Evolutionary conservation across 2,329 filamentous ascomycete genomes (phyloP), one percentile per base, ranked within the genome.

Genomic region (Ceratocystis smalleyi): DNA sequence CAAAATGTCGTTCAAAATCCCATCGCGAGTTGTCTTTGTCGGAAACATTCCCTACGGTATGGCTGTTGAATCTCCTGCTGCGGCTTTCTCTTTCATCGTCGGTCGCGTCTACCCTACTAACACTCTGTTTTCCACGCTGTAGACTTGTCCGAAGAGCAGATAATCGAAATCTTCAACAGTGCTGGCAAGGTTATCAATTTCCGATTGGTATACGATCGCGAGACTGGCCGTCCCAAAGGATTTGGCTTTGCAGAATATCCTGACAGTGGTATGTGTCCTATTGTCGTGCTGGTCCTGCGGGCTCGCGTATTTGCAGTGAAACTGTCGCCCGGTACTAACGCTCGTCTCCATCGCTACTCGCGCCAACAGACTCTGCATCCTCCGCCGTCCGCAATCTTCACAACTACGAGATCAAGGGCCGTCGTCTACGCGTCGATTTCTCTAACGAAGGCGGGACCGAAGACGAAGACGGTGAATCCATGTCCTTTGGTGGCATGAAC

Each of bases 241-340:
- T 99, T 96, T 73, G 94, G 94, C 43, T 99, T 97, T 71, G 89
- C 91, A 71, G 92, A 97, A 73, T 99, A 95, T 72, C 88, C 90
- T 64, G 94, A 97, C 72, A 85, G 89, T 66, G 92, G 95, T 82
- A 81, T 43, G 74, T 66, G 27, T 30, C 27, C 35, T 15, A 15
- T 40, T 40, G 35, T 40, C 12, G 10, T 40, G 4, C 35, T 40
- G 35, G 35, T 4, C 35, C 10, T 3, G 4, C 5, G 35, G 10
- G 27, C 22, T 19, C 12, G 24, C 32, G 27, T 10, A 22, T n/a
- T 15, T n/a, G n/a, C n/a, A 55, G 24, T n/a, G 5, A 30, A 45
- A 10, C 17, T 43, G 19, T 22, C 5, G 19, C 19, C 22, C 24
- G 24, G 3, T 47, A 61, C 49, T 62, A 35, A 65, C 27, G 15